Evolutionary conservation across 345 rosid species (phyloP), one percentile per base, ranked within the genome.

Genomic region (Euphorbia lathyris): DNA sequence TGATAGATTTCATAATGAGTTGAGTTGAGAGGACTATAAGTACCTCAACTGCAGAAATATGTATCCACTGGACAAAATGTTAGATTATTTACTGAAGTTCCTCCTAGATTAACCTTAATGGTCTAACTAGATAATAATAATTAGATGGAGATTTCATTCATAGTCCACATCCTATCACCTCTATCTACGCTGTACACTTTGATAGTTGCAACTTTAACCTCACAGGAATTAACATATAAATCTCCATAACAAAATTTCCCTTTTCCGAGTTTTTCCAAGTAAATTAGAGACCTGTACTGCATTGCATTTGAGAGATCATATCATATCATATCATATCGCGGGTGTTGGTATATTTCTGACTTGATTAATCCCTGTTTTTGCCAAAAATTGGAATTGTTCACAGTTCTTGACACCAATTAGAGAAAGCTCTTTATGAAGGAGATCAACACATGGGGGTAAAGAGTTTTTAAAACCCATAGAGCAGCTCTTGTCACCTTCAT

Each of bases 391-490:
- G 66, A 76, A 81, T 22, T 72, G 72, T 67, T 85, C 81, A 30
- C 61, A 63, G 69, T 82, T 85, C 76, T 74, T 61, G 58, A 76
- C 83, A 63, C 96, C 93, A 5, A 90, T 78, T 60, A 60, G 67
- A 11, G 71, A 66, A 34, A 95, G 85, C 78, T 84, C 89, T 62
- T 56, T 80, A 59, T 74, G 63, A 9, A 95, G 83, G 32, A 84
- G 11, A 34, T 76, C 77, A 10, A 85, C 65, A 50, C 79, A 74
- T 36, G 12, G 67, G 0, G 81, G 79, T 57, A 95, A 76, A 25
- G 73, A 61, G 22, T 59, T 45, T 84, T 74, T 88, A 65, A 91
- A 86, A 55, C 30, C 22, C 53, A 7, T 2, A 1, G 89, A 82
- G 84, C 87, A 58, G 75, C 78, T 76, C 74, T 72, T 71, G 59